phyloP scores from a whole-genome alignment of 2,329 filamentous ascomycete species.

The Onygena corvina region DNA sequence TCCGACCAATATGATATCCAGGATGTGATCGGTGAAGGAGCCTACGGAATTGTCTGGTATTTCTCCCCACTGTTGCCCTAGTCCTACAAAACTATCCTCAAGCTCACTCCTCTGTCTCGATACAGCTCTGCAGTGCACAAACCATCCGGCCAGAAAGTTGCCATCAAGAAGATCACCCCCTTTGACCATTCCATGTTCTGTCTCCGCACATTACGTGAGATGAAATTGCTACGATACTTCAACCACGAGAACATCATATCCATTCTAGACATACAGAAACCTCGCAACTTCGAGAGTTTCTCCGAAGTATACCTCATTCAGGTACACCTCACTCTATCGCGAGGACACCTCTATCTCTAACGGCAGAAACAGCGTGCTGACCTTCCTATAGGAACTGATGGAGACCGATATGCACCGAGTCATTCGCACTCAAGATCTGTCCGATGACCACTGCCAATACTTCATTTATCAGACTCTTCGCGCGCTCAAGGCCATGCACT shows the following conservation, averaged over 20 bases:
- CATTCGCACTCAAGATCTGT: constrained; percentile 95
- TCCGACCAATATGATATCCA: constrained; percentile 99
- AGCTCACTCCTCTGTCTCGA: neutral
- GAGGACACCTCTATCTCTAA: too few species aligned
- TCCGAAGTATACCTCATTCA: constrained; percentile 98
- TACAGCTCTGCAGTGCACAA: constrained; percentile 89
- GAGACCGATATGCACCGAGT: constrained; percentile 99
- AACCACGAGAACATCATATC: constrained; percentile 99
- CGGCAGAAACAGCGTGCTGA: constrained; percentile 14
- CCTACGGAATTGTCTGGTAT: constrained; percentile 96
- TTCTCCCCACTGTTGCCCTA: constrained; percentile 26
- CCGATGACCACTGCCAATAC: constrained; percentile 98
- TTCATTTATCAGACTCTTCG: constrained; percentile 99
- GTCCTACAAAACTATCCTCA: neutral
- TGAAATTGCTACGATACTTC: constrained; percentile 98
- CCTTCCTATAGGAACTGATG: constrained; percentile 67
- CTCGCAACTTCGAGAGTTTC: constrained; percentile 87
- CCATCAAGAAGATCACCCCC: constrained; percentile 99
- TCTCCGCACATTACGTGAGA: constrained; percentile 87
- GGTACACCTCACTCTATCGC: constrained; percentile 38
- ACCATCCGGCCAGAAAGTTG: constrained; percentile 93
- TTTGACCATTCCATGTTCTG: constrained; percentile 99
- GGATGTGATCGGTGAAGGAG: constrained; percentile 96
- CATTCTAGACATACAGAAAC: constrained; percentile 97
- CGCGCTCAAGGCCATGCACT: constrained; percentile 98